Evolutionary conservation across 2,329 filamentous ascomycete species (phyloP).

Genomic region (Elsinoe ampelina): DNA sequence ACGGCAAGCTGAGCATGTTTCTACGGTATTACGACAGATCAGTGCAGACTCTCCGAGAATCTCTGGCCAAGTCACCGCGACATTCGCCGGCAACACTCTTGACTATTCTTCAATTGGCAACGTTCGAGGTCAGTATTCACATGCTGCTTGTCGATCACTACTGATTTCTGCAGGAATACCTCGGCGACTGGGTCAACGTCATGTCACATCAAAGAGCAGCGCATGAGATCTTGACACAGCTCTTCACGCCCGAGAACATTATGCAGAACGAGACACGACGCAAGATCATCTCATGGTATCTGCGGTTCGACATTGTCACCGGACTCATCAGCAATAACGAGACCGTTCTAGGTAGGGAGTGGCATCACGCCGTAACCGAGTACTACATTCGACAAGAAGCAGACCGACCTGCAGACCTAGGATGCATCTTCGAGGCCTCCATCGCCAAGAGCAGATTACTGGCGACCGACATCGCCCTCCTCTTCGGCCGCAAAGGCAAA

Average conservation of each 20-base stretch:
- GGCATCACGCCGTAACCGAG: constrained; percentile 59
- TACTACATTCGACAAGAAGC: constrained; percentile 53
- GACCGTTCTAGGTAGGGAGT: constrained; percentile 63
- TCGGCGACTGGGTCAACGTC: constrained; percentile 92
- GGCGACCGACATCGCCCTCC: constrained; percentile 67
- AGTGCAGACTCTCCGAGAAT: constrained; percentile 63
- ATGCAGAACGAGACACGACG: constrained; percentile 61
- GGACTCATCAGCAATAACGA: constrained; percentile 73
- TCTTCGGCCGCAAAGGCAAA: constrained; percentile 61
- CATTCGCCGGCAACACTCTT: constrained; percentile 67
- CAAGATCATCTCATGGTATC: constrained; percentile 79
- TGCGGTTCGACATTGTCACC: constrained; percentile 76
- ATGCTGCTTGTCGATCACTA: neutral
- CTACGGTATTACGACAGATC: constrained; percentile 85
- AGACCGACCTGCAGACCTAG: constrained; percentile 52
- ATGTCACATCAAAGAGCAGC: constrained; percentile 89
- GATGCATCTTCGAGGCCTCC: constrained; percentile 53
- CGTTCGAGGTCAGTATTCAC: constrained; percentile 64
- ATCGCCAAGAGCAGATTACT: constrained; percentile 61
- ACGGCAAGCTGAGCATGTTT: constrained; percentile 70
- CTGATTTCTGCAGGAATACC: constrained; percentile 58
- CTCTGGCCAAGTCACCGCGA: constrained; percentile 60
- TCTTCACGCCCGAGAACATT: constrained; percentile 69
- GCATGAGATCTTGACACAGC: constrained; percentile 63
- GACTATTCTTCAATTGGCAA: constrained; percentile 84